Conservation (phyloP, 306 rosid species). For the Benincasa hispida region DNA sequence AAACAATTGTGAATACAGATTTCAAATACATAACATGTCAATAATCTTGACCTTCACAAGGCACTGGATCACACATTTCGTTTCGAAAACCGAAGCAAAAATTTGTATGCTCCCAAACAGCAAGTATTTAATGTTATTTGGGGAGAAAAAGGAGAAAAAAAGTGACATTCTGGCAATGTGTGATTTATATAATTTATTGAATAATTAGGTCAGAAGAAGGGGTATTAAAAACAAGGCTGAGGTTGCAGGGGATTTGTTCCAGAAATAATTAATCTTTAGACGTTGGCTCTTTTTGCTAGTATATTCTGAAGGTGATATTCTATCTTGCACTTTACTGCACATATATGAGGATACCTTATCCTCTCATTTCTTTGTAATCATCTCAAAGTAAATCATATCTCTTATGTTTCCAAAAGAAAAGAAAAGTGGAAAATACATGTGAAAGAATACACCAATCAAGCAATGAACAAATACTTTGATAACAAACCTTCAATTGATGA, state of each 20-base stretch:
- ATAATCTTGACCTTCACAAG: neutral
- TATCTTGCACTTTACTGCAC: neutral
- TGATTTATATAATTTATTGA: neutral
- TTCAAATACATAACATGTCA: neutral
- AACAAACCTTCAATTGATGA: conserved; percentile 40
- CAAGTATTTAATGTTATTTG: neutral
- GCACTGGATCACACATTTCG: neutral
- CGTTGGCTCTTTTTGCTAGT: neutral
- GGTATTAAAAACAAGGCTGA: neutral
- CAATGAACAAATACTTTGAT: conserved; percentile 11
- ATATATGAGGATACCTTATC: neutral
- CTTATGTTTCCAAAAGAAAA: neutral
- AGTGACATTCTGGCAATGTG: neutral
- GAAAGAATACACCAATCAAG: neutral
- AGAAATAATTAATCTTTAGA: neutral
- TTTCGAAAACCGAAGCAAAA: neutral
- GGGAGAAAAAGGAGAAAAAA: neutral
- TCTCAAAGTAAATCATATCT: neutral
- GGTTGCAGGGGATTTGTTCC: neutral
- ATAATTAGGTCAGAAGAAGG: neutral
- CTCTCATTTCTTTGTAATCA: neutral
- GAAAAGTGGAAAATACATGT: neutral
- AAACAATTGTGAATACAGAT: neutral
- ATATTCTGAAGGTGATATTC: neutral
- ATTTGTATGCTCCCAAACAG: neutral